Evolutionary conservation across 352 stramenopile species (phyloP).

Genomic region (Globisporangium okanoganense): DNA sequence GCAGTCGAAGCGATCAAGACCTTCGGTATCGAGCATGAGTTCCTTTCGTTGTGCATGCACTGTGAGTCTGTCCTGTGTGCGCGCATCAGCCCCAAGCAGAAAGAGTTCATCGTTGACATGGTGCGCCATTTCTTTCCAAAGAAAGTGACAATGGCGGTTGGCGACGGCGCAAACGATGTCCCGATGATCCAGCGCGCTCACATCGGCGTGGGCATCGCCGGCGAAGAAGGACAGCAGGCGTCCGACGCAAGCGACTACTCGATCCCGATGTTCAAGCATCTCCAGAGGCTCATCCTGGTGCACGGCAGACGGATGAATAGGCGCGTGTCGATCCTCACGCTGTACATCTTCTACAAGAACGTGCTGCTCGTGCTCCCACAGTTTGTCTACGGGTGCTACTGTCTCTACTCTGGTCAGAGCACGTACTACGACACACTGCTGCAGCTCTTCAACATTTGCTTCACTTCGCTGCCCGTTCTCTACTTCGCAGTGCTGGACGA

Average conservation of each 20-base stretch:
- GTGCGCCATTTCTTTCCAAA: conserved; percentile 51
- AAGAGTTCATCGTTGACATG: conserved; percentile 95
- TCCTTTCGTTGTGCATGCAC: conserved; percentile 52
- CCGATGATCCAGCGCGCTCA: conserved; percentile 88
- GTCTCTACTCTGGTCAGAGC: conserved; percentile 72
- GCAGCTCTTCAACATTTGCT: conserved; percentile 80
- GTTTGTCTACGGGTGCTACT: conserved; percentile 72
- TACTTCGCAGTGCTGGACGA: conserved; percentile 57
- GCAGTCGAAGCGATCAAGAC: conserved; percentile 40
- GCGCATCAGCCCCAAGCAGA: conserved; percentile 96
- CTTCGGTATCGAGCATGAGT: conserved; percentile 36
- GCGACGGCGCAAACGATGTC: conserved; percentile 92
- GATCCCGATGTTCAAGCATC: conserved; percentile 82
- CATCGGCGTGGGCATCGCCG: conserved; percentile 60
- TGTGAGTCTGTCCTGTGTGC: conserved; percentile 95
- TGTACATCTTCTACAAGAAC: conserved; percentile 91
- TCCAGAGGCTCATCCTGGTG: conserved; percentile 82
- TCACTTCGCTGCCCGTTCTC: conserved; percentile 69
- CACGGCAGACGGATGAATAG: conserved; percentile 82
- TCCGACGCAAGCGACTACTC: conserved; percentile 89
- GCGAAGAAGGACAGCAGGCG: conserved; percentile 76
- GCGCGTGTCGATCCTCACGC: conserved; percentile 54
- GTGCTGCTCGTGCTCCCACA: conserved; percentile 74
- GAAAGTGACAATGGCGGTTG: conserved; percentile 77
- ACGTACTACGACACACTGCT: conserved; percentile 76